These are phyloP conservation scores for Novakomyces olei DNA, from an alignment of 805 yeast genomes.

Conservation along the genomic window DNA sequence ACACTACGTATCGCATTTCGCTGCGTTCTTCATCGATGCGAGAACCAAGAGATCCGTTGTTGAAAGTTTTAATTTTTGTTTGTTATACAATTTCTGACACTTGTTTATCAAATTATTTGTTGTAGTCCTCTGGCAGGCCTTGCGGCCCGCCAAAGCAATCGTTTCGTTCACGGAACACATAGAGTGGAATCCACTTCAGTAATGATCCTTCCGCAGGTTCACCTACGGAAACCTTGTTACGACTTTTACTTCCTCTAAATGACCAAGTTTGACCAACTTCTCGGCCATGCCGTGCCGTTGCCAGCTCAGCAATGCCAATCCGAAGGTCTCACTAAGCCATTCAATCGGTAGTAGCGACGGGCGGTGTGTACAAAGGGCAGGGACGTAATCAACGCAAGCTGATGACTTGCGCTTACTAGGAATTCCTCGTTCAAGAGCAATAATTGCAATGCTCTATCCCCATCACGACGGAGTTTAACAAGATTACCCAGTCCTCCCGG, in stretches of 20 bases:
- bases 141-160: too few species aligned
- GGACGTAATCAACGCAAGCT: conserved; percentile 26
- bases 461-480: conserved; percentile 21
- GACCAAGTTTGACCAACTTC: conserved; percentile 21
- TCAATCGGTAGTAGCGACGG: conserved; percentile 28
- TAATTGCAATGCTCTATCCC: conserved; percentile 23
- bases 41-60: conserved; percentile 25
- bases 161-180: too few species aligned
- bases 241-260: conserved; percentile 26
- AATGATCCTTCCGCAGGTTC: conserved; percentile 23
- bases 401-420: conserved; percentile 27
- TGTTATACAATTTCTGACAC: not conserved
- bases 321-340: conserved; percentile 24
- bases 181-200: too few species aligned
- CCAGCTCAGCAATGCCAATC: conserved; percentile 19
- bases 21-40: conserved; percentile 27
- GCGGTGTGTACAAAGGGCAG: conserved; percentile 25
- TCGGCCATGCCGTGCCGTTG: conserved; percentile 9
- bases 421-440: conserved; percentile 27
- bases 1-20: conserved; percentile 24
- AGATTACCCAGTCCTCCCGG: conserved; percentile 23
- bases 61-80: conserved; percentile 18
- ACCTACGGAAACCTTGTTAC: conserved; percentile 25
- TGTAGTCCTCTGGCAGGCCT: too few species aligned
- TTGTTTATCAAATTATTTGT: too few species aligned